A percentile compares a stretch with the other conserved stretches of the same genome.
These are phyloP conservation scores for Lactarius hengduanensis DNA, from an alignment of 768 basidiomycete species.

Conservation along the genomic window DNA sequence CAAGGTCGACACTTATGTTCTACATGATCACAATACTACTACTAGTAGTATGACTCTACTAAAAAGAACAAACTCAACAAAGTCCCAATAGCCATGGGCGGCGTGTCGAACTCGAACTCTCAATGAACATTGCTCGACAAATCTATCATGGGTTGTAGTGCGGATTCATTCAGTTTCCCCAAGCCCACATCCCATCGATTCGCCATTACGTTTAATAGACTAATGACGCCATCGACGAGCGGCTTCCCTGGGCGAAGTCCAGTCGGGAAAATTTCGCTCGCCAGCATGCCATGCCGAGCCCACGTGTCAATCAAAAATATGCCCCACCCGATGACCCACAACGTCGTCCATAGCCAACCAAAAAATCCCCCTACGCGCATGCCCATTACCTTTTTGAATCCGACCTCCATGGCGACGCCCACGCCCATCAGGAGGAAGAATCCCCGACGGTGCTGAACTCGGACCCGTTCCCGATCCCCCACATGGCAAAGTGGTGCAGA, in stretches of 20 bases:
- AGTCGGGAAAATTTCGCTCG: constrained; percentile 1
- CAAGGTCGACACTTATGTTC: too few species aligned
- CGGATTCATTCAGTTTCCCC: too few species aligned
- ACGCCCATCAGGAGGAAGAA: constrained; percentile 45
- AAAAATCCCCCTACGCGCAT: constrained; percentile 45
- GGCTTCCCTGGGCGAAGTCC: too few species aligned
- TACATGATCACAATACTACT: too few species aligned
- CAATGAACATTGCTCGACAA: too few species aligned
- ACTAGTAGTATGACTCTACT: too few species aligned
- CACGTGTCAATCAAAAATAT: constrained; percentile 10
- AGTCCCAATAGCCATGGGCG: too few species aligned
- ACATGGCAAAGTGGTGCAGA: constrained; percentile 56
- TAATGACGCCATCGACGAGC: background rate
- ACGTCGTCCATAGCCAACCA: constrained; percentile 53
- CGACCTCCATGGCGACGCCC: constrained; percentile 44
- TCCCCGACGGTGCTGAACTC: constrained; percentile 46
- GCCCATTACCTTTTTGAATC: constrained; percentile 46
- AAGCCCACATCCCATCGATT: too few species aligned
- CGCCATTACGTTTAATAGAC: background rate
- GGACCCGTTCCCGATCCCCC: constrained; percentile 55
- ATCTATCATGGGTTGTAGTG: too few species aligned
- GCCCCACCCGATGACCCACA: constrained; percentile 24
- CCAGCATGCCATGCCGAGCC: constrained; percentile 12
- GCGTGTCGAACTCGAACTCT: too few species aligned
- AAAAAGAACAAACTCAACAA: too few species aligned